These are phyloP conservation scores for Tylopilus intermedius DNA, from an alignment of 768 basidiomycete genomes.

Conservation along the genomic window DNA sequence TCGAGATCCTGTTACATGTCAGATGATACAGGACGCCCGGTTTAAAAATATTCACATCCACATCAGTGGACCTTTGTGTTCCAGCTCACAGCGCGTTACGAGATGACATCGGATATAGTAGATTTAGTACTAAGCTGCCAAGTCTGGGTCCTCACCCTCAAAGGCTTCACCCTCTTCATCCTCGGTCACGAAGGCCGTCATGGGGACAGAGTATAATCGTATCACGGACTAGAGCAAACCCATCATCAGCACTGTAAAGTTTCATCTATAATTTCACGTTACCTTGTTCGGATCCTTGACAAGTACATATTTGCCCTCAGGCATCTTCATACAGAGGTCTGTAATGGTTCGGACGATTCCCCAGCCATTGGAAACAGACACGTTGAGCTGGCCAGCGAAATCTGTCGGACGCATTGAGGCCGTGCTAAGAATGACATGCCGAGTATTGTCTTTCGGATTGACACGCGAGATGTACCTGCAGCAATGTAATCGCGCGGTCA, in stretches of 20 bases:
- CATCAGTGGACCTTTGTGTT: neutral
- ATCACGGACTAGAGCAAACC: constrained; percentile 69
- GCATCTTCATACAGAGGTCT: constrained; percentile 93
- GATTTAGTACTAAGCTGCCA: constrained; percentile 21
- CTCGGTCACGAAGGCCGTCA: constrained; percentile 76
- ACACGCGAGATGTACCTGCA: constrained; percentile 89
- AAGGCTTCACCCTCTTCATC: constrained; percentile 58
- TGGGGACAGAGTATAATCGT: constrained; percentile 89
- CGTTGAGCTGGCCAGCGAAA: constrained; percentile 92
- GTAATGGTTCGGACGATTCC: constrained; percentile 95
- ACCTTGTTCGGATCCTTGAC: constrained; percentile 99
- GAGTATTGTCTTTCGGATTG: constrained; percentile 89
- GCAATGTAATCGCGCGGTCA: constrained; percentile 13
- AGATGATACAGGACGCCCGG: constrained; percentile 3
- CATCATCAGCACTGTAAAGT: constrained; percentile 4
- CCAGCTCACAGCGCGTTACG: neutral
- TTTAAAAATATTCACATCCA: too few species aligned
- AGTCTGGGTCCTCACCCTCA: constrained; percentile 41
- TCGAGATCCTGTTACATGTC: constrained; percentile 67
- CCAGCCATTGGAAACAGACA: constrained; percentile 95
- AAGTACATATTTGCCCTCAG: constrained; percentile 95
- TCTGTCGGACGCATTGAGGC: constrained; percentile 92
- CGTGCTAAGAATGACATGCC: constrained; percentile 93
- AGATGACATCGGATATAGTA: constrained; percentile 7
- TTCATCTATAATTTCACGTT: constrained; percentile 21